Evolutionary conservation across 1,284 basidiomycete genomes (phyloP).

Genomic region (Cutaneotrichosporon cutaneum): DNA sequence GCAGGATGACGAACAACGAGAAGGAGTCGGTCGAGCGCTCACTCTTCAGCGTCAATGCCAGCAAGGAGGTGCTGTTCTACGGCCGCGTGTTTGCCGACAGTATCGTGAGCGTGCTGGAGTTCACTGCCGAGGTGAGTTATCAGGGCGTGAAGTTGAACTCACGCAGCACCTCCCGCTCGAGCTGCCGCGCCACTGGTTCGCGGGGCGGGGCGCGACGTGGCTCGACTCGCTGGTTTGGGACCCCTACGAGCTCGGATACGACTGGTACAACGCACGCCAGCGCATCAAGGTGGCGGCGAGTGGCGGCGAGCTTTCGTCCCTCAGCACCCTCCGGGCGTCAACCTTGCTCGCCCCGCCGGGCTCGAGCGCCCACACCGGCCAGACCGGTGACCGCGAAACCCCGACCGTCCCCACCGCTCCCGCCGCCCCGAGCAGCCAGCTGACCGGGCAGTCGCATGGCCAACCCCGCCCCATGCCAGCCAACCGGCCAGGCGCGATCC

Average conservation of each 20-base stretch:
- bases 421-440: no score
- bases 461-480: no score
- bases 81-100: constrained; percentile 36
- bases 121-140: constrained; percentile 26
- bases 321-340: no score
- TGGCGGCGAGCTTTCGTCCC: no score
- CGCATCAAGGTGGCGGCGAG: background rate
- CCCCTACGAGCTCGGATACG: background rate
- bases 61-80: constrained; percentile 35
- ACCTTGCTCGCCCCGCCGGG: no score
- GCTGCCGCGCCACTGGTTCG: constrained; percentile 22
- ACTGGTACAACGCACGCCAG: background rate
- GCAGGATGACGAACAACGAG: constrained; percentile 19
- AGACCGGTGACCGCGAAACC: no score
- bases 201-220: background rate
- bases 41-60: constrained; percentile 13
- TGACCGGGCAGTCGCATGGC: no score
- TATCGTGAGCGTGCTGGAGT: constrained; percentile 28
- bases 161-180: constrained; percentile 18
- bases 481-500: no score
- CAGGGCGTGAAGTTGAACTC: background rate
- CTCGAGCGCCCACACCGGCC: no score
- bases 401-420: no score
- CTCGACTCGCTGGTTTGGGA: constrained; percentile 12
- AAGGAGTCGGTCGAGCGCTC: constrained; percentile 26